Percentiles rank a stretch among this genome's conserved stretches.
These are phyloP conservation scores for Vitis hybrid DNA, from an alignment of 177 flowering plant genomes.

Conservation along the genomic window DNA sequence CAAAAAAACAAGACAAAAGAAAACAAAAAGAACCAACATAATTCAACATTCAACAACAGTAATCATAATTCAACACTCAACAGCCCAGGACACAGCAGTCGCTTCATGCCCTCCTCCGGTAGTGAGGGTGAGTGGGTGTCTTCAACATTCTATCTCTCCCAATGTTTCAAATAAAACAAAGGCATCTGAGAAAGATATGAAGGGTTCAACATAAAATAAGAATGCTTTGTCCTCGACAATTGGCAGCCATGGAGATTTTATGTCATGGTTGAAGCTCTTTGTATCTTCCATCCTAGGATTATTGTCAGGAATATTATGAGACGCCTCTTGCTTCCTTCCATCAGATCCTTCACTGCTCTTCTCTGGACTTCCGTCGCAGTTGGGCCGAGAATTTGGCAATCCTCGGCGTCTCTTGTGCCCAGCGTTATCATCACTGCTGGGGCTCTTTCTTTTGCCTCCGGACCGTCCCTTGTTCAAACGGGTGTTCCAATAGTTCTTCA, in stretches of 20 bases:
- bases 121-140: neutral
- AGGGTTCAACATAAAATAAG: conserved; percentile 26
- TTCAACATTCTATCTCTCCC: conserved; percentile 2
- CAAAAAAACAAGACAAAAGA: too few relatives aligned
- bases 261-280: conserved; percentile 9
- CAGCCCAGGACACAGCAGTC: too few relatives aligned
- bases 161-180: conserved; percentile 19
- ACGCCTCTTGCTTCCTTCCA: neutral
- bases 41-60: too few relatives aligned
- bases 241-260: conserved; percentile 15
- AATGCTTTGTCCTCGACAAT: conserved; percentile 2
- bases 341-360: neutral
- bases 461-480: conserved; percentile 44
- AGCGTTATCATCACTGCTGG: neutral
- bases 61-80: too few relatives aligned
- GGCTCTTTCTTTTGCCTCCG: conserved; percentile 17
- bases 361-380: neutral
- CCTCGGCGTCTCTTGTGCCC: neutral
- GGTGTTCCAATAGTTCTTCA: conserved; percentile 66
- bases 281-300: conserved; percentile 12
- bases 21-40: too few relatives aligned
- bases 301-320: neutral
- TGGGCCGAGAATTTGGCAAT: conserved; percentile 1
- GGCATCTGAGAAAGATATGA: conserved; percentile 17
- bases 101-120: neutral